Evolutionary conservation across 73 alveolate species (phyloP), one percentile per base, ranked within the genome.

Genomic region (Tetrahymena malaccensis): DNA sequence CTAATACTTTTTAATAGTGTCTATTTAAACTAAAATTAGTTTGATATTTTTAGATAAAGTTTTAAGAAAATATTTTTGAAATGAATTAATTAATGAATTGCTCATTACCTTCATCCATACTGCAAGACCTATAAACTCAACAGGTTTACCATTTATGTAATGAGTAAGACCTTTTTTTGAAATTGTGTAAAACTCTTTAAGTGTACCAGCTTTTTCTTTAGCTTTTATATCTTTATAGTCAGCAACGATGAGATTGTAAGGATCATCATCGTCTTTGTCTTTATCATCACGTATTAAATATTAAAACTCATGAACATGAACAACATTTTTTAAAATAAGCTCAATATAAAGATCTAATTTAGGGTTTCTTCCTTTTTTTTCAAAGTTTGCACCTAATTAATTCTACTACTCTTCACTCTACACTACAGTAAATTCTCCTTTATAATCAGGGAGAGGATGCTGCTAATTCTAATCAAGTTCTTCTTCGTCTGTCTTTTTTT

Each of bases 111-210:
- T 70, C 50, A 98, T 93, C 99, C 99, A 98, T 43, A 97, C 98
- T 57, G 97, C 97, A 31, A 98, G 97, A 21, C 98, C 94, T 43
- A 98, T 98, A 93, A 96, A 98, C 70, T 98, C 99, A 4, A 96
- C 96, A 55, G 99, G 99, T 94, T 98, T 98, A 43, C 97, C 98
- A 97, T 98, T 96, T 1, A 97, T 85, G 85, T 98, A 98, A 43
- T 97, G 98, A 7, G 98, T 97, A 55, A 98, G 96, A 35, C 99
- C 99, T 94, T 98, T 98, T 95, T 96, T 97, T 21, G 98, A 96
- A 35, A 98, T 93, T 3, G 99, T 98, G 95, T 96, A 98, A 96
- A 94, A 98, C 55, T 96, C 97, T n/a, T 95, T 95, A 13, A 95
- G 93, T 43, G 93, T 94, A 44, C 93, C 84, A 38, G 56, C 84